Base-by-base conservation (phyloP, 2,329 filamentous ascomycete genomes). In the Stemphylium vesicarium region DNA sequence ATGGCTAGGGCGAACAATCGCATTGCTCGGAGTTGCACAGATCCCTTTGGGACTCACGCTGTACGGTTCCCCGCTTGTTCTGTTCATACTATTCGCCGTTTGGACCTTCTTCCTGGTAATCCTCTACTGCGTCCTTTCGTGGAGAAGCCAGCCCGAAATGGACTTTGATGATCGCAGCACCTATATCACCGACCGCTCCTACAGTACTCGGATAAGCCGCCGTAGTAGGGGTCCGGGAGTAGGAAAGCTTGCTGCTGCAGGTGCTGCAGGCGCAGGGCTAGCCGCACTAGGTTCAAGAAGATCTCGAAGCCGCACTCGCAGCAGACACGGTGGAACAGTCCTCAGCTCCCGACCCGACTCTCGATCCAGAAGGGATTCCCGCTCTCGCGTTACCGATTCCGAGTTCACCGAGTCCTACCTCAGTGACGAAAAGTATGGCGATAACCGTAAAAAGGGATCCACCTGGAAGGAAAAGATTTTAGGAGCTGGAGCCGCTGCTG, bases 1-100 rank as follows among this genome's bases (percentile, higher is more conserved):
- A 71, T 97, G 95, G 92, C 78, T 90, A 15, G 95, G 95, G 15
- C 83, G 93, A 53, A 79, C 85, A 0, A 86, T 94, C 65, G 89
- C 90, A 2, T 77, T 98, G 15, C 80, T 99, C 4, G 95, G 91
- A 0, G 87, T 98, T 62, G 84, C 88, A 3, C 95, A 99, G 72
- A 86, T 99, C 10, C 90, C 95, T 0, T 82, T 99, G 0, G 95
- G 95, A 0, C 81, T 99, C 41, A 93, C 93, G 0, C 81, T 99
- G 1, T 99, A 97, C 69, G 95, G 95, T 5, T 96, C 93, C 26
- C 94, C 95, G 4, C 86, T 89, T 68, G 85, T 84, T 33, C 82
- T 93, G 3, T 99, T 98, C 73, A 87, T 99, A 47, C 80, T 98
- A 3, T 99, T 90, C 69, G 84, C 93, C 0, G 60, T 98, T 0